Percentiles rank a stretch among this genome's conserved stretches.
phyloP scores from a whole-genome alignment of 257 asterid species.

The Gentiana macrophylla region DNA sequence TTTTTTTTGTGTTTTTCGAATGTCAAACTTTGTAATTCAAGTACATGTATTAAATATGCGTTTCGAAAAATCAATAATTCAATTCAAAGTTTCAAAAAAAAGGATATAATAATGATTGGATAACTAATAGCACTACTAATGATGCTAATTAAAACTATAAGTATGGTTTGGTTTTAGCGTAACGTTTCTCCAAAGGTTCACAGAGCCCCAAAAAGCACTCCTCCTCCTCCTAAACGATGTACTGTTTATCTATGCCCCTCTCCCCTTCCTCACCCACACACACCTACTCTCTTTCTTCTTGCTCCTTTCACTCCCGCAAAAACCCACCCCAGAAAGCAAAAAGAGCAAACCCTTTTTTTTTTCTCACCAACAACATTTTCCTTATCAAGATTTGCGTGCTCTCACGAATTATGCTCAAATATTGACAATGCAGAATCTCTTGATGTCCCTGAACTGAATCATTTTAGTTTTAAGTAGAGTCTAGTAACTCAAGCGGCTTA shows the following conservation, averaged over 20 bases:
- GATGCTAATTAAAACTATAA: conserved; percentile 21
- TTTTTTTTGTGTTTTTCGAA: too few relatives aligned
- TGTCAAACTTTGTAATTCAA: too few relatives aligned
- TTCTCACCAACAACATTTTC: conserved; percentile 8
- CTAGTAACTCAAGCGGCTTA: conserved; percentile 27
- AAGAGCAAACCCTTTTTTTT: conserved; percentile 12
- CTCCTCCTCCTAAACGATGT: conserved; percentile 16
- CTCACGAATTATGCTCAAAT: conserved; percentile 4
- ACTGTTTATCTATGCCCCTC: conserved; percentile 32
- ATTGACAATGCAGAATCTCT: conserved; percentile 33
- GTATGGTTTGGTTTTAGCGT: conserved; percentile 28
- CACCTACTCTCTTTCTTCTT: conserved; percentile 13
- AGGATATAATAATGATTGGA: conserved; percentile 11
- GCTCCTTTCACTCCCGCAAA: conserved; percentile 16
- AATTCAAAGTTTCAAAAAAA: neutral
- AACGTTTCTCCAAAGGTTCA: conserved; percentile 46
- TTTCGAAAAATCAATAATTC: too few relatives aligned
- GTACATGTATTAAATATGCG: too few relatives aligned
- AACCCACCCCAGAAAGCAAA: conserved; percentile 16
- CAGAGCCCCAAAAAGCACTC: conserved; percentile 36
- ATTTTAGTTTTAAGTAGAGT: conserved; percentile 34
- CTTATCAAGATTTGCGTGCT: conserved; percentile 11
- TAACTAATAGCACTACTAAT: conserved; percentile 12
- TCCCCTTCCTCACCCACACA: conserved; percentile 18
- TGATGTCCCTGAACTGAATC: conserved; percentile 20